Conservation (phyloP, 495 filamentous ascomycete species). For the Neurospora sp. region DNA sequence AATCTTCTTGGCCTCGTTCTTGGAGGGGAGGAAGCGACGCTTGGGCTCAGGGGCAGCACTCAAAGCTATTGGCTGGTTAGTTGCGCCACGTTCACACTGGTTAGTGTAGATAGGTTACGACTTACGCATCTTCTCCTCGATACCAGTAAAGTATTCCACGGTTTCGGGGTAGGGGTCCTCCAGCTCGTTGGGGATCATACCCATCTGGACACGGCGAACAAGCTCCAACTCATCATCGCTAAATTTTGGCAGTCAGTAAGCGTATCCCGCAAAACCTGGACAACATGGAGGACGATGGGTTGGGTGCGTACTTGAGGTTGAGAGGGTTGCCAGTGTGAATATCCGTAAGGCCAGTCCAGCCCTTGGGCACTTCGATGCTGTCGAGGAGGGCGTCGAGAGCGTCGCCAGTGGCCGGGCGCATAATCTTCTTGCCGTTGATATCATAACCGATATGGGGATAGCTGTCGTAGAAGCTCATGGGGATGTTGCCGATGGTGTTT, state of each 20-base stretch:
- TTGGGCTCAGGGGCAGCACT: slow-evolving; percentile 94
- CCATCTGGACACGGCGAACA: slow-evolving; percentile 79
- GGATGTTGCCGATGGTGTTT: slow-evolving; percentile 95
- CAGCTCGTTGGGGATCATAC: slow-evolving; percentile 75
- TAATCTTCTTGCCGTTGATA: slow-evolving; percentile 95
- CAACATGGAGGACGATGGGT: not conserved
- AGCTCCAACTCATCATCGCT: slow-evolving; percentile 84
- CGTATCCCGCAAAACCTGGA: not conserved
- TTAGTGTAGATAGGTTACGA: not conserved
- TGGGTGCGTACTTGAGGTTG: slow-evolving; percentile 41
- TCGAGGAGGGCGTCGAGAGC: slow-evolving; percentile 90
- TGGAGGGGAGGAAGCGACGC: slow-evolving; percentile 91
- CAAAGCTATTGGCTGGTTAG: slow-evolving; percentile 37
- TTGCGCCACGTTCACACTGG: not conserved
- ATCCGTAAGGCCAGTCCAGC: slow-evolving; percentile 94
- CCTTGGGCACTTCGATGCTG: slow-evolving; percentile 95
- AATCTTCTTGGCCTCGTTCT: slow-evolving; percentile 90
- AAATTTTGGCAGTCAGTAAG: not conserved
- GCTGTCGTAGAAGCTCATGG: slow-evolving; percentile 81
- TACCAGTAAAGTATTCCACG: slow-evolving; percentile 85
- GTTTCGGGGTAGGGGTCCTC: slow-evolving; percentile 89
- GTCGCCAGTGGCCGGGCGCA: slow-evolving; percentile 89
- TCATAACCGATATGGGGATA: slow-evolving; percentile 96
- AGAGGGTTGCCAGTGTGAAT: slow-evolving; percentile 85
- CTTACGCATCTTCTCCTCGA: slow-evolving; percentile 75